Base-by-base conservation (phyloP, 129 eudicot species). In the sunflower (Helianthus annuus) region DNA sequence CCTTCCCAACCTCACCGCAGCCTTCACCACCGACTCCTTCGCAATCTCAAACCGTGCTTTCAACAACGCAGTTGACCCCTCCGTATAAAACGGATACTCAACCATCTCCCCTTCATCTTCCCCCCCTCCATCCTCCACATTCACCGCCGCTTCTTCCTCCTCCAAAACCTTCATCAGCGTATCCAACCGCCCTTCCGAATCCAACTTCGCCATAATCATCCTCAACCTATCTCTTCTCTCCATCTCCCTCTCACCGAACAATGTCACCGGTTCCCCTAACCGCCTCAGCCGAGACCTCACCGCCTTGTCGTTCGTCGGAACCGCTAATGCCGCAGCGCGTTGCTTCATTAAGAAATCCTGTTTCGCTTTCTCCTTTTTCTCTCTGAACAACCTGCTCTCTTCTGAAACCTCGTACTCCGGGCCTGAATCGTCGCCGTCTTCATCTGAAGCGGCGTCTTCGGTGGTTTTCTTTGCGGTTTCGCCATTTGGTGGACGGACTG, bases 201-300 rank as follows among this genome's bases (percentile, higher is more conserved):
- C 98, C 52, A 93, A 85, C 71, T 80, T 90, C 16, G 91, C 98
- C 98, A 94, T 87, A 1, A 94, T 80, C 76, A 80, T 79, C 78
- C 98, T 65, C 77, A 94, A 64, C 58, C 97, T 88, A 44, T 94
- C 98, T 39, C 97, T 82, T 70, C 98, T 84, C 82, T 94, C 98
- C 98, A 94, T 94, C 80, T 90, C 98, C 64, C 93, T 79, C 52
- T 90, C 98, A 29, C 97, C 97, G 62, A 90, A 94, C 1, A 94
- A 75, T 12, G 98, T 94, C 44, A 94, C 86, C 13, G 98, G 98
- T 38, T 94, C 97, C 62, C 88, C 97, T 48, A 94, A 87, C 63
- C 91, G 78, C 32, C 97, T 70, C 4, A 94, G 78, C 52, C 97
- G 82, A 5, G 96, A 83, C 46, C 96, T 81, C 8, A 90, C 98